Evolutionary conservation across 805 yeast genomes (phyloP), one percentile per base, ranked within the genome.

Genomic region (Starmerella cellae): DNA sequence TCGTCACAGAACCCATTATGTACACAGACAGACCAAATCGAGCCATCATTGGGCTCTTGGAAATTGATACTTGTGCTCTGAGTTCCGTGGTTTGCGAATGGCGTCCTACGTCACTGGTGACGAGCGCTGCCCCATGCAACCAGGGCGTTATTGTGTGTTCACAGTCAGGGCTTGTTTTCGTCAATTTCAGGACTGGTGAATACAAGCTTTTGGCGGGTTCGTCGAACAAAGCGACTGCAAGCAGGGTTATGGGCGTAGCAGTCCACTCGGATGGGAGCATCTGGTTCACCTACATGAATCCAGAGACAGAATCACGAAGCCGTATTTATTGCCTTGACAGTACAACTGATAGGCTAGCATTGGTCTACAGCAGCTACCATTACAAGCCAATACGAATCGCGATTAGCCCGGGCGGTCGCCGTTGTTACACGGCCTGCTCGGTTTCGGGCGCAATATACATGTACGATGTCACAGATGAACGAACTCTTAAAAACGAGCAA

Each of bases 61-160:
- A 28, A 13, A 4, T 37, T 6, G 36, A 38, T 17, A 38, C 13
- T 31, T 22, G 24, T 18, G 33, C 35, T 5, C 20, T 37, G 8
- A 37, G 40, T 20, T 37, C 40, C 20, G 18, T 31, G 21, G 21
- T 37, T 10, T 22, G 28, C 14, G 27, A 18, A 21, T 17, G 35
- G 34, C 34, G 19, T 27, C 23, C 18, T 4, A 26, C 14, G 22
- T 6, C 39, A 10, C 39, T 17, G 14, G 34, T 36, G 5, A 16
- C 24, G 2, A 24, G 30, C 26, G 22, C 35, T 8, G 31, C 34
- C 1, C 13, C 27, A 1, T 39, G 42, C 29, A 20, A 29, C 8
- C 19, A 28, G 9, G 42, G 42, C 9, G 20, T 39, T 14, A n/a
- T 44, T n/a, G 3, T 32, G 13, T 39, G 44, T 22, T 31, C 38